Evolutionary conservation across 345 rosid species (phyloP), one percentile per base, ranked within the genome.

Genomic region (Brassica nigra): DNA sequence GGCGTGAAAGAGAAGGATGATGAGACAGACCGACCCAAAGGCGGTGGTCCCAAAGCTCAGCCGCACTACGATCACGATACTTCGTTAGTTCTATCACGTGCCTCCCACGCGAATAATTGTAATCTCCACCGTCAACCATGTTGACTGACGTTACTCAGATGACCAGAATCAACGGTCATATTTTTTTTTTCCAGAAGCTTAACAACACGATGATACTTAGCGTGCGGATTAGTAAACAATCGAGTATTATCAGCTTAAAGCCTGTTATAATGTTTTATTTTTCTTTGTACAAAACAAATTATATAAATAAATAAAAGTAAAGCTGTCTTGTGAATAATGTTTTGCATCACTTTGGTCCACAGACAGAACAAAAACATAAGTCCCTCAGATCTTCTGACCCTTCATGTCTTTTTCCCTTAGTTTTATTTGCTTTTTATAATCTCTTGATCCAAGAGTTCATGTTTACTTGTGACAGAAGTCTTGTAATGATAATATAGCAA

Each of bases 391-490:
- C 62, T 72, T 66, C 66, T 64, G 76, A 54, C 81, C 72, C 68
- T 57, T 20, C 4, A 71, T 55, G 14, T 36, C 30, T 30, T 36
- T 72, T 9, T 6, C 10, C 8, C 77, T 65, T 33, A 34, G 37
- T 75, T 20, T 63, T 14, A 3, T 12, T 57, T 66, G 62, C 68
- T 73, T 79, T 66, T 54, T 27, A 80, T 27, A 80, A 62, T 80
- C 71, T 54, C 83, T 70, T 80, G 79, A 80, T 75, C 83, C 71
- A 75, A 80, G 83, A 75, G 67, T 80, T 75, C 59, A 80, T 61
- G 76, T 75, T 80, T 80, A 80, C 83, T 80, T 80, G 83, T 80
- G 61, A 75, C 76, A 70, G 62, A 80, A 80, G 83, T 80, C 73
- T 71, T 75, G 68, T 80, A 52, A 47, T 79, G 57, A 75, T 36